Conservation (phyloP, 345 rosid genomes). For the Heritiera littoralis region DNA sequence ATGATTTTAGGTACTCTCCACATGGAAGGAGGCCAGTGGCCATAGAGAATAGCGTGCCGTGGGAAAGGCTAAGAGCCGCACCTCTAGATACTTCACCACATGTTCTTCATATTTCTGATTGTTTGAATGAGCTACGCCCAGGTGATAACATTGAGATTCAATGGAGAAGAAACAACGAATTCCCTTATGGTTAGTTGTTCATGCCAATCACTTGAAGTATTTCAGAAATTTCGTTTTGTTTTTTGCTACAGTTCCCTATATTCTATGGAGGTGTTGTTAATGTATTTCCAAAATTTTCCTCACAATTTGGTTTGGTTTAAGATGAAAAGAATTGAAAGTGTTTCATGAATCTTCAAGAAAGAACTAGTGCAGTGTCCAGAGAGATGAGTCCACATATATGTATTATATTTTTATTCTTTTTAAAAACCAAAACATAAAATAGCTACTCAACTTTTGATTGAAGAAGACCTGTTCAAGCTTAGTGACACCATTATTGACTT, state of each 20-base stretch:
- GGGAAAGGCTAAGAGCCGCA: slow-evolving; percentile 84
- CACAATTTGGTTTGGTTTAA: not conserved
- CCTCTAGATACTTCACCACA: slow-evolving; percentile 67
- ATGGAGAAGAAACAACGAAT: slow-evolving; percentile 89
- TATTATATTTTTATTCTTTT: not conserved
- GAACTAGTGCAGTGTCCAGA: not conserved
- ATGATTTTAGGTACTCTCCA: slow-evolving; percentile 69
- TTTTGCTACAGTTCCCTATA: not conserved
- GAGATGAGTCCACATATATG: not conserved
- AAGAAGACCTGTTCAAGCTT: slow-evolving; percentile 16
- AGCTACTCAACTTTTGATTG: not conserved
- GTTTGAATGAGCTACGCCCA: slow-evolving; percentile 69
- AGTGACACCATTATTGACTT: slow-evolving; percentile 8
- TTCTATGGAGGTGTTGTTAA: not conserved
- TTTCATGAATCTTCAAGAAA: not conserved
- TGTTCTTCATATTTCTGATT: slow-evolving; percentile 66
- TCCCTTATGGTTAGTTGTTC: slow-evolving; percentile 57
- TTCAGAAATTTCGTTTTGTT: not conserved
- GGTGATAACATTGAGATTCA: slow-evolving; percentile 93
- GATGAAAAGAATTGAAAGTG: not conserved
- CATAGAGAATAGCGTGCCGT: slow-evolving; percentile 58
- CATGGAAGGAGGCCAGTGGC: slow-evolving; percentile 67
- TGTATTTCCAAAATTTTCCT: not conserved
- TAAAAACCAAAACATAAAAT: not conserved
- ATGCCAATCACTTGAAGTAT: not conserved